Base-by-base conservation (phyloP, 139 green algal genomes). In the Auxenochlorella protothecoides region DNA sequence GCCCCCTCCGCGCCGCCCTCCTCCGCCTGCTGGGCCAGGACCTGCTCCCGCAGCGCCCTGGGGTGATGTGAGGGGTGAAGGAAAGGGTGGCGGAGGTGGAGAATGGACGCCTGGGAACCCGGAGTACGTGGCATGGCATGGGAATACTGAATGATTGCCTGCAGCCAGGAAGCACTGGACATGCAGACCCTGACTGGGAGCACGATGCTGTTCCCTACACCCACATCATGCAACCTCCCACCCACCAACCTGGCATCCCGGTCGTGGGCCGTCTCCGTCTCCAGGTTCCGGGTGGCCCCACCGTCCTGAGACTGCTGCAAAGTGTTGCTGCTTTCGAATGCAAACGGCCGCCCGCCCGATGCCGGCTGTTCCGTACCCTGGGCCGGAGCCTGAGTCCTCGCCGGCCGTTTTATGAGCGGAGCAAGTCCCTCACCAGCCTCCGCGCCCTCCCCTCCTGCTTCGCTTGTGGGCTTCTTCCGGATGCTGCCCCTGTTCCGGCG, bases 231-330 rank as follows among this genome's bases (percentile, higher is more conserved):
- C 56, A 10, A 7, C 56, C 6, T 64, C 15, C 64, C 11, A 65
- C 55, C 5, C 0, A n/a, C 82, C 3, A 63, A 90, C 84, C 90
- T 78, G 0, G 79, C 79, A 73, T 96, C 91, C 51, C 84, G 67
- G 71, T 96, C 87, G 55, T 80, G 84, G 65, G 89, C 74, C 4
- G 90, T 96, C 71, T 95, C 89, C 16, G 86, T 92, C 69, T 96
- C 86, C 16, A 92, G 70, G 2, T 15, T 44, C 2, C 75, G 59
- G 2, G 88, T 95, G 0, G 87, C 91, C 5, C 80, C 76, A 27
- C 76, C 59, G 78, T 94, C 87, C 2, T 61, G 75, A 0, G 62
- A 52, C 74, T 85, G 72, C 73, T 86, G 83, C 62, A 86, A 13
- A 51, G 67, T 65, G 5, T 76, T 63, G 61, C 61, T 77, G 71